Base-by-base conservation (phyloP, 495 filamentous ascomycete genomes). In the Umbilicaria muhlenbergii region DNA sequence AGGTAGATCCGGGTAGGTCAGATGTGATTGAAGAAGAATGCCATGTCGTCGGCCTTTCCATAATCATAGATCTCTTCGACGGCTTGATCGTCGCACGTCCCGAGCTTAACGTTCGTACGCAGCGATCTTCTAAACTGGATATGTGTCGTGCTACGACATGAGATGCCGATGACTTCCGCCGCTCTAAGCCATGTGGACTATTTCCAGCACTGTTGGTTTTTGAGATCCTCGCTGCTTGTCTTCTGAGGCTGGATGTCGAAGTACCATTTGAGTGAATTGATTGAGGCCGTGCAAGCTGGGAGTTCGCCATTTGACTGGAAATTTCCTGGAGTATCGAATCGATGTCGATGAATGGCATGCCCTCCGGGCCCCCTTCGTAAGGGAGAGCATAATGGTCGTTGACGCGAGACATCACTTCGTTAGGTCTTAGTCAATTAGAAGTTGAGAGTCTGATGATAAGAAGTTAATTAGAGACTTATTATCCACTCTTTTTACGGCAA, bases 141-240 rank as follows among this genome's bases (percentile, higher is more conserved):
- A 44, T 50, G 11, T 48, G 31, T 19, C 57, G 15, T 57, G 47
- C 56, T 57, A 35, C 53, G 37, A 59, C 64, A 39, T 80, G 69
- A 48, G 68, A 61, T 46, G 74, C 64, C 34, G 75, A 63, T 13
- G 74, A 74, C 52, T 70, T 68, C 51, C 74, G 63, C 49, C 72
- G 63, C 43, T 64, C 62, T 46, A 70, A 60, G 48, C 68, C 63
- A 24, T 78, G 70, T 15, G 81, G 81, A 57, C 80, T 86, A 62
- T 76, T 83, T 57, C 70, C 78, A 39, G 77, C 75, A 61, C 80
- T 83, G 21, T 64, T 69, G 5, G 78, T 74, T 59, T 86, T 85
- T 41, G 67, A 65, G 40, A 85, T 64, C 48, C 79, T 68, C 55
- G 74, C 68, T 47, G 64, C 54, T 16, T 56, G 59, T 15, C 55